Conservation (phyloP, 2,329 filamentous ascomycete species). For the Calonectria hawksworthii region DNA sequence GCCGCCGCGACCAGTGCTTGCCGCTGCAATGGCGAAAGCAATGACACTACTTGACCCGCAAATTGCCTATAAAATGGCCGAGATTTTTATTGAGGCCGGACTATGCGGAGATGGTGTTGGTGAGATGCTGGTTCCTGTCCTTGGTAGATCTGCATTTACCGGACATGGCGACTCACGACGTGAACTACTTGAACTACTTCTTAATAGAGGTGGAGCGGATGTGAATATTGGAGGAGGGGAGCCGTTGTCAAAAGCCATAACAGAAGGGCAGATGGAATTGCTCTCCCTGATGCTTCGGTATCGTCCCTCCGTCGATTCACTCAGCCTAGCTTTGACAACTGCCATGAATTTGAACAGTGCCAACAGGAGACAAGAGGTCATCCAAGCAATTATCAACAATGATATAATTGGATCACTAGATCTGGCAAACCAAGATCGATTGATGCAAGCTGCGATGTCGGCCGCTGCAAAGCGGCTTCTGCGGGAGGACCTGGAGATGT, state of each 20-base stretch:
- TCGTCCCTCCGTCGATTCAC: neutral
- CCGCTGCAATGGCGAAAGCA: neutral
- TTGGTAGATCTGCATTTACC: neutral
- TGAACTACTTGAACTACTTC: neutral
- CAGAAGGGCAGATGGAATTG: neutral
- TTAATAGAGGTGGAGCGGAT: neutral
- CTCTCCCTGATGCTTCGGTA: neutral
- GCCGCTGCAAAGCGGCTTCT: constrained; percentile 15
- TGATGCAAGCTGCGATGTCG: neutral
- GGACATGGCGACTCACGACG: neutral
- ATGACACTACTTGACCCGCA: neutral
- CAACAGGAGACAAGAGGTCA: neutral
- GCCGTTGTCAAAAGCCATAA: neutral
- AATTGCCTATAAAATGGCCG: constrained; percentile 1
- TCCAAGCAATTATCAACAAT: constrained; percentile 1
- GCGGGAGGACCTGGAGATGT: neutral
- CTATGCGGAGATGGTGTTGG: neutral
- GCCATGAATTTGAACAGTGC: neutral
- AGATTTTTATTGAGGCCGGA: constrained; percentile 3
- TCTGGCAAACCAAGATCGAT: neutral
- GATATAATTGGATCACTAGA: neutral
- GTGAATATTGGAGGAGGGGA: neutral
- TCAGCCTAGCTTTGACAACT: neutral
- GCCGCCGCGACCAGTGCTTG: neutral
- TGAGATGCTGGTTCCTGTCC: constrained; percentile 7